Evolutionary conservation across 768 basidiomycete genomes (phyloP), one percentile per base, ranked within the genome.

Genomic region (Lentinus tigrinus): DNA sequence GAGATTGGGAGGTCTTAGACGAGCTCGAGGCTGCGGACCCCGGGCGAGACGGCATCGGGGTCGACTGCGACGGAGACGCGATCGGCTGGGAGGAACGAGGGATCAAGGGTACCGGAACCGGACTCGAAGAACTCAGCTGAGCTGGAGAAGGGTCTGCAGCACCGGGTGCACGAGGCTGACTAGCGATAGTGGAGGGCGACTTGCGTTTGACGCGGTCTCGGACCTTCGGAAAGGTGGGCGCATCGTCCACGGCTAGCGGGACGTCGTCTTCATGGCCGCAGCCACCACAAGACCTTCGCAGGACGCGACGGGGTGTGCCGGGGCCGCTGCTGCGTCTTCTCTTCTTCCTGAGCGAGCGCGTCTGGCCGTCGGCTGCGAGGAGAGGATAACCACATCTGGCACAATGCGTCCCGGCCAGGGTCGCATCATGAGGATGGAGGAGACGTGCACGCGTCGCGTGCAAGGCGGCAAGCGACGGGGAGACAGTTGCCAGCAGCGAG

Each of bases 391-490:
- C 87, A 63, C 89, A 90, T 70, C 70, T 76, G 4, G 69, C 46
- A 67, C 87, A 90, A 42, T 78, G 73, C 4, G 73, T 66, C 21
- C 54, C 40, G 26, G 47, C 53, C 34, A 72, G 59, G 36, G 57
- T 7, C 23, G 72, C 62, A 42, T 58, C 58, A 17, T 58, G 38
- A 38, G 58, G 57, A 53, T 70, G 68, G 47, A 74, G 59, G 7
- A 65, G 51, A 47, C 69, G 72, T 17, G 72, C 71, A 47, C 82
- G 78, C 14, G 74, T 65, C 0, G 78, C 70, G 67, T 91, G 88
- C 27, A 87, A 74, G 38, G 89, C 87, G 14, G 89, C 81, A 47
- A 91, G 80, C 34, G 75, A 47, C 9, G 85, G 78, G 2, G 87
- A 85, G 37, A 81, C 63, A 3, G 80, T 60, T 26, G 81, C 75